phyloP scores from a whole-genome alignment of 495 filamentous ascomycete species.

The Jackrogersella multiformis region DNA sequence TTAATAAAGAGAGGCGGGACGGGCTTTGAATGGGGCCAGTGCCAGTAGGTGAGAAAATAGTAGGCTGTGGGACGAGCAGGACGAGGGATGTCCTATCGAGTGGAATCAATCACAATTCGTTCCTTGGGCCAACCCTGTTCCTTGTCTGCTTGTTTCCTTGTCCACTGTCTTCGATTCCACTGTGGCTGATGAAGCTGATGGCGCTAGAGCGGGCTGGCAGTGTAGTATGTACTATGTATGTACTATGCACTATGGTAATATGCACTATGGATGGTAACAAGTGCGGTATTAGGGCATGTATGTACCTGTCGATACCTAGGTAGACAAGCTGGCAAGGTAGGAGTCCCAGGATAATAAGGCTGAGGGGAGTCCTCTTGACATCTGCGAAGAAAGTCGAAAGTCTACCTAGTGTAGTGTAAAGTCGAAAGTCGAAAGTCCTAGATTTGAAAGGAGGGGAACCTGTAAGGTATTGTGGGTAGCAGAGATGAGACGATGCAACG shows the following conservation, averaged over 20 bases:
- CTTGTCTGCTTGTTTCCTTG: conserved; percentile 7
- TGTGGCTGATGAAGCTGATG: conserved; percentile 42
- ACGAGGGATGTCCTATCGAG: too few species aligned
- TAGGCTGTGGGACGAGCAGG: conserved; percentile 27
- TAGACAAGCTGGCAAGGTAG: neutral
- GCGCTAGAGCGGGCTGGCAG: conserved; percentile 14
- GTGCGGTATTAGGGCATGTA: neutral
- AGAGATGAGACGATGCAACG: conserved; percentile 37
- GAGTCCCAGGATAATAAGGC: conserved; percentile 34
- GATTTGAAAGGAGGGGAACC: conserved; percentile 31
- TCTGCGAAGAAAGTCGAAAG: conserved; percentile 16
- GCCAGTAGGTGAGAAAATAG: conserved; percentile 38
- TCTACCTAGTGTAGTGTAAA: too few species aligned
- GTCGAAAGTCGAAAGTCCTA: conserved; percentile 30
- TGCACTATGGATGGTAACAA: neutral
- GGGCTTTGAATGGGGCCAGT: conserved; percentile 24
- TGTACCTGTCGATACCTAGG: conserved; percentile 3
- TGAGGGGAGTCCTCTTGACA: conserved; percentile 22
- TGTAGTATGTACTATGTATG: neutral
- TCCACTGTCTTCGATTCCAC: conserved; percentile 32
- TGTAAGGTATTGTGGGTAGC: conserved; percentile 29
- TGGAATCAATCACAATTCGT: conserved; percentile 31
- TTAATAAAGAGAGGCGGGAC: conserved; percentile 40
- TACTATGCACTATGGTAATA: neutral
- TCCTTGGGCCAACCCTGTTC: conserved; percentile 17